Percentiles rank a stretch among this genome's conserved stretches.
Evolutionary conservation across 805 yeast species (phyloP).

Genomic region (Suhomyces prunicola): DNA sequence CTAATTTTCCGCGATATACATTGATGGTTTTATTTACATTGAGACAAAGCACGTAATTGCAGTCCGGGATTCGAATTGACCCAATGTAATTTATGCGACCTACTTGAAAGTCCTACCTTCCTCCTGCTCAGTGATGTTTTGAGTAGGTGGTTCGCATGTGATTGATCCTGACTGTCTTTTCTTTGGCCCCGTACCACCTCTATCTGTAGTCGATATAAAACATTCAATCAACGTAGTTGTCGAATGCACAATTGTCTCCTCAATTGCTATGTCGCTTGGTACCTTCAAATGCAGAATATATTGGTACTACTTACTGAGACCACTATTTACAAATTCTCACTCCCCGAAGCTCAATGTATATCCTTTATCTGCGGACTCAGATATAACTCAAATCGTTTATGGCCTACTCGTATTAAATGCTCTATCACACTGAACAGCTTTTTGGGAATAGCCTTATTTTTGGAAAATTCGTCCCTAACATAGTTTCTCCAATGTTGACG

Average conservation of each 20-base stretch:
- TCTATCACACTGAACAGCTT: conserved; percentile 85
- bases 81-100: background rate
- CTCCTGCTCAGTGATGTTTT: background rate
- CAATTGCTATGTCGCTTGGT: background rate
- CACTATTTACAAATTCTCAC: background rate
- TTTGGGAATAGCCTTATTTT: conserved; percentile 55
- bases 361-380: conserved; percentile 70
- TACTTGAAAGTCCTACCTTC: background rate
- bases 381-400: conserved; percentile 67
- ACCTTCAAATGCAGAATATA: background rate
- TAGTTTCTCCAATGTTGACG: conserved; percentile 43
- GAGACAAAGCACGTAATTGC: background rate
- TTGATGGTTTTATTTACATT: background rate
- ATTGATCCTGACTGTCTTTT: background rate
- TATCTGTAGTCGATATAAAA: background rate
- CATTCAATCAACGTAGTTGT: no score
- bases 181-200: background rate
- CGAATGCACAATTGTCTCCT: background rate
- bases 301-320: background rate
- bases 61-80: background rate
- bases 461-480: conserved; percentile 60
- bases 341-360: conserved; percentile 34
- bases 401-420: conserved; percentile 75
- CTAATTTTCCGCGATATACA: background rate
- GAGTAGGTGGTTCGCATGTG: background rate